A percentile compares a stretch with the other conserved stretches of the same genome.
Evolutionary conservation across 163 green algal species (phyloP).

Genomic region (Chlorella variabilis): DNA sequence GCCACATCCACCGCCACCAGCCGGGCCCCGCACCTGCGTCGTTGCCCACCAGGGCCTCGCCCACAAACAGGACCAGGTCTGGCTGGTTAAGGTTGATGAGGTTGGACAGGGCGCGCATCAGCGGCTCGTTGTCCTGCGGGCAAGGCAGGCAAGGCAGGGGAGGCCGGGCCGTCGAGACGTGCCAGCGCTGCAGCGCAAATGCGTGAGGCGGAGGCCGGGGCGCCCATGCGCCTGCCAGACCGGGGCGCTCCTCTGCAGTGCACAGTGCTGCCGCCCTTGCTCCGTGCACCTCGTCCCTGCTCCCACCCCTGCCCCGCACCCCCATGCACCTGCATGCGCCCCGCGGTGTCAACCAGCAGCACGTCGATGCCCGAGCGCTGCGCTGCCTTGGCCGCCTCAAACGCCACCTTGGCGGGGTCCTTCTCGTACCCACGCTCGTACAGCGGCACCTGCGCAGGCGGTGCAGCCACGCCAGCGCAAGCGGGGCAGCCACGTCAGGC

Average conservation of each 20-base stretch:
- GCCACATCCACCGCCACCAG: too few relatives aligned
- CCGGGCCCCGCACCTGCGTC: slow-evolving; percentile 68
- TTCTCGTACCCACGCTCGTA: slow-evolving; percentile 99
- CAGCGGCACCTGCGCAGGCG: slow-evolving; percentile 77
- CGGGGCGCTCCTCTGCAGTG: too few relatives aligned
- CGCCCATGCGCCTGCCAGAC: too few relatives aligned
- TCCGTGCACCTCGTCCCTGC: too few relatives aligned
- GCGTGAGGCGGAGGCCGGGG: too few relatives aligned
- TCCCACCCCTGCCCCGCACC: too few relatives aligned
- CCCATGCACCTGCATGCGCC: slow-evolving; percentile 78
- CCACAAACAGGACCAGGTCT: slow-evolving; percentile 98
- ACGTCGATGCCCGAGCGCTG: slow-evolving; percentile 85
- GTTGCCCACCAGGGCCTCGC: slow-evolving; percentile 98
- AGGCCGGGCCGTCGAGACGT: too few relatives aligned
- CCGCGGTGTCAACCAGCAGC: slow-evolving; percentile 98
- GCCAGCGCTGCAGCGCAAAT: too few relatives aligned
- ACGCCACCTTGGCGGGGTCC: slow-evolving; percentile 94
- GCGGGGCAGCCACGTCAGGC: background rate
- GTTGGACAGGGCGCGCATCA: slow-evolving; percentile 96
- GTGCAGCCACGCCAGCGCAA: background rate
- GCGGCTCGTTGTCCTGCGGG: slow-evolving; percentile 99
- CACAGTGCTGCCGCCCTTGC: too few relatives aligned
- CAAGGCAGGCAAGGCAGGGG: background rate
- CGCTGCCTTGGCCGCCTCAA: slow-evolving; percentile 87
- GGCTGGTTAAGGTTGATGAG: slow-evolving; percentile 96